Base-by-base conservation (phyloP, 2,329 filamentous ascomycete species). In the Cephalotrichum gorgonifer region DNA sequence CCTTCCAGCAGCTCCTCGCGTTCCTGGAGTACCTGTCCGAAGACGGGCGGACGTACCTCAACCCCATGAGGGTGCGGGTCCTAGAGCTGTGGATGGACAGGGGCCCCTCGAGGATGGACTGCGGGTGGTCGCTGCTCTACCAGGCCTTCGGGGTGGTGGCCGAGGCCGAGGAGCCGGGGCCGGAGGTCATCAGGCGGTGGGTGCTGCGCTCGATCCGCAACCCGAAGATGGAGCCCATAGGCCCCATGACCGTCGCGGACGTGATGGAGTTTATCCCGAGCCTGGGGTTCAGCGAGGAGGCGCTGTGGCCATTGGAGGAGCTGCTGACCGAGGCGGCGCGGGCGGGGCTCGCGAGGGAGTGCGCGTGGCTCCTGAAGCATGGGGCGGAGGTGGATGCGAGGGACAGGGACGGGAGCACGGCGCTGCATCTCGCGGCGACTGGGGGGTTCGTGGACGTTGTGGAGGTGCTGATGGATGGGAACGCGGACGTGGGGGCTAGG, bases 31-130 rank as follows among this genome's bases (percentile, higher is more conserved):
- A 42, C 38, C 11, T 48, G 6, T 27, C 25, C 1, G 35, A 43
- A n/a, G 38, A 22, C 6, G 35, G 26, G 25, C 22, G 46, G 17
- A 17, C 22, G n/a, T 33, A 49, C 31, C 22, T 49, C 4, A 20
- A 25, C 2, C 28, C 41, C 14, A 20, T 49, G 17, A 27, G 39
- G 28, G 47, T 26, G 14, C 20, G 47, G 5, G 28, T 38, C n/a
- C 20, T 49, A n/a, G 47, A 44, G 8, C 41, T 49, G 3, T 49
- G 47, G 47, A 43, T 49, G 39, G 47, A 49, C n/a, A 41, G 47
- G 17, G 47, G 47, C 3, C 31, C 47, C 4, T 27, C 35, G 28
- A 26, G 30, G 39, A 3, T 44, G 17, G 39, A 33, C 15, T 49
- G 41, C 4, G 39, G 27, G 4, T 49, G 47, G 47, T 44, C 47